Evolutionary conservation across 2,329 filamentous ascomycete genomes (phyloP), one percentile per base, ranked within the genome.

Genomic region (Emmonsiellopsis sp.): DNA sequence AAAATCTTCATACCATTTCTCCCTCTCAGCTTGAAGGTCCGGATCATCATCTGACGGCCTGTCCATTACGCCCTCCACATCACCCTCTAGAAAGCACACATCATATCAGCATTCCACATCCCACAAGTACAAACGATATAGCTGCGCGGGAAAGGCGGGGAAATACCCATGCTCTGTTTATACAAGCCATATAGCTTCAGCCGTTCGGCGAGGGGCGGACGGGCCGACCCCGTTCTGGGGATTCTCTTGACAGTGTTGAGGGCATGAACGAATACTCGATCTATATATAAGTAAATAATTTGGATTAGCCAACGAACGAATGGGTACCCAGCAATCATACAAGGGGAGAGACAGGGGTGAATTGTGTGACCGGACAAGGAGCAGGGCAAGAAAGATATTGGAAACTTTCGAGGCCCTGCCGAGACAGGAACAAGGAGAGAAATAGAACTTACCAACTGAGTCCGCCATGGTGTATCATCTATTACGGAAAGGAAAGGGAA

Each of bases 181-280:
- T 98, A 98, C 60, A 98, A 80, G 59, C 93, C 93, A 85, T 98
- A 98, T 57, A 98, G 86, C 55, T 87, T 87, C 62, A 98, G 78
- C 54, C 93, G 86, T 65, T 94, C 91, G 56, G 80, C 77, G 2
- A 90, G 82, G 47, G 93, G 93, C 45, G 93, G 93, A 57, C 93
- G 86, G 58, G 88, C 84, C 51, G 89, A 89, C 58, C 93, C 92
- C 14, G 91, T 95, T 66, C 93, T 92, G 62, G 88, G 88, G 62
- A 98, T 94, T 73, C 94, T 94, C 73, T 96, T 96, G 64, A 98
- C 92, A 27, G 93, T 97, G 74, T 95, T 96, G 71, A 98, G 86
- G 60, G 93, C 93, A 82, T 98, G 92, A 70, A 94, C 92, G 72
- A 98, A 98, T 67, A 98, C 93, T 73, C 93, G 87, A 76, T 98